phyloP scores from a whole-genome alignment of 2,329 filamentous ascomycete genomes.

The Alternaria sp. region DNA sequence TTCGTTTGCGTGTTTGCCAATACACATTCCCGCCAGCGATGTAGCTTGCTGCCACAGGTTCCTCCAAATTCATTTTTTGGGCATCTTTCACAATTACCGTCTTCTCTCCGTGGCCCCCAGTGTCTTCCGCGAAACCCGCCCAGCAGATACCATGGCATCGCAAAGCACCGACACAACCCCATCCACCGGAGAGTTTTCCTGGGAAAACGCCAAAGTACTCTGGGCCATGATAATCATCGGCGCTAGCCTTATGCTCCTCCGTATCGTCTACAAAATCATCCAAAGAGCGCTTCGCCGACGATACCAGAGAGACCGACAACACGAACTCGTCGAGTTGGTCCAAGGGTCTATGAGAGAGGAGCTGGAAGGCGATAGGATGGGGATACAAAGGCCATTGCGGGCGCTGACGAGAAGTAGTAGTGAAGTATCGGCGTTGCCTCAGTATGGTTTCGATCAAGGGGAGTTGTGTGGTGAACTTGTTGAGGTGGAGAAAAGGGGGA shows the following conservation, averaged over 20 bases:
- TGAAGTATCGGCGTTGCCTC: conserved; percentile 7
- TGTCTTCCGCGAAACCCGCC: too few relatives aligned
- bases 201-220: conserved; percentile 4
- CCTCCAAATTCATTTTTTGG: not conserved
- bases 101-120: too few relatives aligned
- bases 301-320: not conserved
- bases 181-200: conserved; percentile 7
- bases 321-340: not conserved
- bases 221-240: conserved; percentile 6
- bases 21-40: conserved; percentile 1
- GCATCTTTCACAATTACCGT: too few relatives aligned
- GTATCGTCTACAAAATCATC: conserved; percentile 2
- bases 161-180: not conserved
- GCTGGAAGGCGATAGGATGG: too few relatives aligned
- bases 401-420: not conserved
- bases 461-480: conserved; percentile 1
- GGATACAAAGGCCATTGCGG: not conserved
- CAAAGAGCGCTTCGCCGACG: not conserved
- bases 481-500: conserved; percentile 11
- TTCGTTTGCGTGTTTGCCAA: conserved; percentile 4
- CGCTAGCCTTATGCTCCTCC: not conserved
- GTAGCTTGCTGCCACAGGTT: not conserved
- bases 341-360: not conserved
- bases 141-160: not conserved
- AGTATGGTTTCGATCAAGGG: conserved; percentile 5